These are phyloP conservation scores for Acer negundo DNA, from an alignment of 345 rosid species.

Conservation along the genomic window DNA sequence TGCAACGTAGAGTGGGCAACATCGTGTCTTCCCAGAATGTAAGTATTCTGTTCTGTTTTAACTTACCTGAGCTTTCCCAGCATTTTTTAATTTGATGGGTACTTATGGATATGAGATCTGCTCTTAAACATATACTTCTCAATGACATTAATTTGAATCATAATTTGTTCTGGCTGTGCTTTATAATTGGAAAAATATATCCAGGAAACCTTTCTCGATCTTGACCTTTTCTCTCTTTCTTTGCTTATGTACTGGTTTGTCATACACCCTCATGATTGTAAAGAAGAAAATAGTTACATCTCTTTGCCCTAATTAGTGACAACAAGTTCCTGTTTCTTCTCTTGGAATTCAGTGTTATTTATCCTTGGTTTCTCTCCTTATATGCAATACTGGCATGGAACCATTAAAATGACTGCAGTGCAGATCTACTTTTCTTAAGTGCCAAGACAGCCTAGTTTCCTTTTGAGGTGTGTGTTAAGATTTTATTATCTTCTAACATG, in stretches of 20 bases:
- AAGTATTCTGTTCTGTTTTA: conserved; percentile 27
- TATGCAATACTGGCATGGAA: conserved; percentile 4
- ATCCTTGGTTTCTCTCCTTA: not conserved
- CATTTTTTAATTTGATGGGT: not conserved
- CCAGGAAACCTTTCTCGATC: not conserved
- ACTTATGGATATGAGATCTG: not conserved
- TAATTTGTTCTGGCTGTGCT: not conserved
- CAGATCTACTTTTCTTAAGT: not conserved
- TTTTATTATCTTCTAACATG: not conserved
- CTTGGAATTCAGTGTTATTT: not conserved
- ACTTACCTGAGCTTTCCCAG: not conserved
- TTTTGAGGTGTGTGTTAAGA: not conserved
- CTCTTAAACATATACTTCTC: not conserved
- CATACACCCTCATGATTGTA: not conserved
- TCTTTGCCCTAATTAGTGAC: not conserved
- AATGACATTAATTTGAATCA: not conserved
- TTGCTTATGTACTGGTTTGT: not conserved
- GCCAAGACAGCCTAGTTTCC: not conserved
- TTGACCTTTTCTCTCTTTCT: not conserved
- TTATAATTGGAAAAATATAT: not conserved
- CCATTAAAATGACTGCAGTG: not conserved
- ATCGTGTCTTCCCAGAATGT: conserved; percentile 72
- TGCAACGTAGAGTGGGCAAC: conserved; percentile 75
- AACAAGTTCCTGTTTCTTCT: not conserved
- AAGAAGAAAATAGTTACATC: not conserved